These are phyloP conservation scores for Tolypocladium guangdongense DNA, from an alignment of 2,329 filamentous ascomycete species.

Conservation along the genomic window DNA sequence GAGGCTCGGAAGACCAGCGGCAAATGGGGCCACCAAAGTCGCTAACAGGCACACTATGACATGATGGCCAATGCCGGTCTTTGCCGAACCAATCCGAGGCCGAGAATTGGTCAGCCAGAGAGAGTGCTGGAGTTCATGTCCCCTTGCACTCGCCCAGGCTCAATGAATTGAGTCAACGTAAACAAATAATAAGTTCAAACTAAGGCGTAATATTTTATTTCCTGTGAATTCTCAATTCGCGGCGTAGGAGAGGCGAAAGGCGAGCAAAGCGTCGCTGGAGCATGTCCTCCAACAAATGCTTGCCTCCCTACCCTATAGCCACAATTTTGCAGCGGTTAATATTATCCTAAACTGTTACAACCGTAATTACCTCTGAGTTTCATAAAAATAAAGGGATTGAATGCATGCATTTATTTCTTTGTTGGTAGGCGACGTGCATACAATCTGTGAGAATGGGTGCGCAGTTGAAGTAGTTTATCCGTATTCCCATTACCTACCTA, in stretches of 20 bases:
- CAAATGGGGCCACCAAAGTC: constrained; percentile 7
- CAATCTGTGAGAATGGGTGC: background rate
- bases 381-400: background rate
- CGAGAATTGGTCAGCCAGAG: constrained; percentile 18
- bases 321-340: no score
- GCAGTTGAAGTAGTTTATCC: no score
- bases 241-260: background rate
- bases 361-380: no score
- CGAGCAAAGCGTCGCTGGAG: background rate
- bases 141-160: background rate
- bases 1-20: constrained; percentile 15
- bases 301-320: background rate
- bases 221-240: background rate
- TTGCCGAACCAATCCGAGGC: constrained; percentile 25
- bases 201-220: no score
- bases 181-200: background rate
- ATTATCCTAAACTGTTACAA: no score
- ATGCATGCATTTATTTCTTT: background rate
- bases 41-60: constrained; percentile 13
- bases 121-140: background rate
- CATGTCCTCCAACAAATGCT: background rate
- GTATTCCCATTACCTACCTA: no score
- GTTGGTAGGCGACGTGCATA: background rate
- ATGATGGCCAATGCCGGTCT: constrained; percentile 15
- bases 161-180: background rate